Percentiles rank a stretch among this genome's conserved stretches.
These are phyloP conservation scores for Candida nanaspora DNA, from an alignment of 805 yeast genomes.

Conservation along the genomic window DNA sequence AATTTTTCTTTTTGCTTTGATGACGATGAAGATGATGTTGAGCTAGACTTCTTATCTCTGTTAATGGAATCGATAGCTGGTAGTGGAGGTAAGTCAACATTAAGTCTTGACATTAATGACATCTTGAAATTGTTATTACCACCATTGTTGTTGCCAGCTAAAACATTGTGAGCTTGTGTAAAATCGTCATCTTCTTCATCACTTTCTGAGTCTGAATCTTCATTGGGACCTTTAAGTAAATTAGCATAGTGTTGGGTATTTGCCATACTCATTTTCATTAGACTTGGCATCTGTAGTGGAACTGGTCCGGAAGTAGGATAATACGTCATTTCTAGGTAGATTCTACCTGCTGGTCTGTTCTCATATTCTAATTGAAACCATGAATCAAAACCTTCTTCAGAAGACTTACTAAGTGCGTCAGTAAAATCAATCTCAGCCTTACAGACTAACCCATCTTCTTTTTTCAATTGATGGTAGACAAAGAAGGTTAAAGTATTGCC, in stretches of 20 bases:
- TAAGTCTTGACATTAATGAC: not conserved
- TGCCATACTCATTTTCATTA: not conserved
- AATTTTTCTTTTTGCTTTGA: not conserved
- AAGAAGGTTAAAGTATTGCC: constrained; percentile 62
- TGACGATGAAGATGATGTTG: not conserved
- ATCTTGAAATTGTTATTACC: not conserved
- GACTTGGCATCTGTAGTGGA: constrained; percentile 10
- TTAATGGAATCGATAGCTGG: constrained; percentile 7
- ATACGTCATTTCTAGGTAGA: constrained; percentile 87
- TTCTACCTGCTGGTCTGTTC: constrained; percentile 76
- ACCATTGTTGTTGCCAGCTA: not conserved
- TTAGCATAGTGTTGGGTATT: not conserved
- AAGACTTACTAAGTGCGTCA: constrained; percentile 58
- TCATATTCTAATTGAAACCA: constrained; percentile 74
- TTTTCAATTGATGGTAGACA: constrained; percentile 77
- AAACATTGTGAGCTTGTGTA: too few relatives aligned
- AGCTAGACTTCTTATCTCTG: not conserved
- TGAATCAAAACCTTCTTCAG: constrained; percentile 70
- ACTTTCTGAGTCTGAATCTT: not conserved
- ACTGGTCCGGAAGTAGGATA: constrained; percentile 46
- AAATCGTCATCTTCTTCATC: too few relatives aligned
- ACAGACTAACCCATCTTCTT: constrained; percentile 83
- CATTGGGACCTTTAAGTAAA: not conserved
- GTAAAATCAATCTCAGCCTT: constrained; percentile 73
- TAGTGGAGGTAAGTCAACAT: constrained; percentile 8